Evolutionary conservation across 2,329 filamentous ascomycete genomes (phyloP).

Genomic region (Trichophyton simii): DNA sequence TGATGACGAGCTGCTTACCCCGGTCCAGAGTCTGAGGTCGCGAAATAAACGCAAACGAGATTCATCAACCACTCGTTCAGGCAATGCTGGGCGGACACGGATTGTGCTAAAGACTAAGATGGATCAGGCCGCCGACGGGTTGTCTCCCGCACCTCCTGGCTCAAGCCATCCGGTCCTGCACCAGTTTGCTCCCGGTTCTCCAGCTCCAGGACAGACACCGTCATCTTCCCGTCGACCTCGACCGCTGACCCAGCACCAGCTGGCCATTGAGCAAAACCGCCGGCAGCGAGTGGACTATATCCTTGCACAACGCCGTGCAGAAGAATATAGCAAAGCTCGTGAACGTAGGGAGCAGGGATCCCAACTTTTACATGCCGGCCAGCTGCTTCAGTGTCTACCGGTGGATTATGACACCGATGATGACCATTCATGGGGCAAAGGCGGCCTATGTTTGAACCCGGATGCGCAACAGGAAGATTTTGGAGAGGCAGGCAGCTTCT

Average conservation of each 20-base stretch:
- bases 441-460: slow-evolving; percentile 31
- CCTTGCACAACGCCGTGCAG: slow-evolving; percentile 30
- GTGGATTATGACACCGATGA: slow-evolving; percentile 38
- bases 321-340: slow-evolving; percentile 28
- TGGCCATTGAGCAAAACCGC: slow-evolving; percentile 38
- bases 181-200: slow-evolving; percentile 26
- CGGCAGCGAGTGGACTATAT: slow-evolving; percentile 38
- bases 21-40: slow-evolving; percentile 25
- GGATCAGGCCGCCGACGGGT: slow-evolving; percentile 31
- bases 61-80: slow-evolving; percentile 25
- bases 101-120: slow-evolving; percentile 34
- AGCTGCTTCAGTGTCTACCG: slow-evolving; percentile 31
- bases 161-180: slow-evolving; percentile 31
- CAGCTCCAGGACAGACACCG: slow-evolving; percentile 20
- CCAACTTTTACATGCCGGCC: slow-evolving; percentile 30
- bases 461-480: slow-evolving; percentile 34
- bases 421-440: slow-evolving; percentile 33
- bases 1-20: slow-evolving; percentile 32
- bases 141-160: slow-evolving; percentile 33
- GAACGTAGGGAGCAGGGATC: slow-evolving; percentile 28
- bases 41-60: slow-evolving; percentile 31
- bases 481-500: slow-evolving; percentile 36
- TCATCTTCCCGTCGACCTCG: slow-evolving; percentile 30
- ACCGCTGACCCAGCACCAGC: slow-evolving; percentile 38
- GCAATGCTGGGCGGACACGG: slow-evolving; percentile 23